phyloP scores from a whole-genome alignment of 345 rosid species.

The Melaleuca quinquenervia region DNA sequence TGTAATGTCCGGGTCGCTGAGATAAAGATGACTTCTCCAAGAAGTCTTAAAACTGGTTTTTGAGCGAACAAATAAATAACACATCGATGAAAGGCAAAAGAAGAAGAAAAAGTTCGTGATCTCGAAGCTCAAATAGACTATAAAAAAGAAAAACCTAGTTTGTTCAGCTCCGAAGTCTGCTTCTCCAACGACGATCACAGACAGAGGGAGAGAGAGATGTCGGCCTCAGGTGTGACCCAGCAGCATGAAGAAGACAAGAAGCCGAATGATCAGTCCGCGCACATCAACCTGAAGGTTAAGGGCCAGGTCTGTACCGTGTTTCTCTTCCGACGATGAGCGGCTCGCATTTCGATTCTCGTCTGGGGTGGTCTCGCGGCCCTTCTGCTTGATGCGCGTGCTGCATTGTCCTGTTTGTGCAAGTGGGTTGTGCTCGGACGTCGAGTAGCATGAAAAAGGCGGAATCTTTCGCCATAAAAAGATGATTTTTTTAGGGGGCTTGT shows the following conservation, averaged over 20 bases:
- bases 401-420: neutral
- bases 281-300: conserved; percentile 83
- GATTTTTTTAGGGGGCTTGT: neutral
- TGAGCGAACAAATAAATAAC: neutral
- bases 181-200: neutral
- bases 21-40: no score
- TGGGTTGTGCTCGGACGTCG: neutral
- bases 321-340: neutral
- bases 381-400: neutral
- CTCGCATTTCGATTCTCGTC: neutral
- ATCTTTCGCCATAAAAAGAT: neutral
- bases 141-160: neutral
- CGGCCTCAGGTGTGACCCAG: neutral
- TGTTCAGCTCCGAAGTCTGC: neutral
- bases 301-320: conserved; percentile 49
- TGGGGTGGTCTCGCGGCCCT: neutral
- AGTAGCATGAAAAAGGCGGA: neutral
- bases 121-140: neutral
- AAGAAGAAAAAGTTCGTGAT: neutral
- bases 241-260: conserved; percentile 37
- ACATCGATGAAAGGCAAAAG: neutral
- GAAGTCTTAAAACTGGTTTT: no score
- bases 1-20: no score
- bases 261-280: conserved; percentile 60
- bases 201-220: neutral